Conservation (phyloP, 495 filamentous ascomycete genomes). For the Aspergillus cavernicola region DNA sequence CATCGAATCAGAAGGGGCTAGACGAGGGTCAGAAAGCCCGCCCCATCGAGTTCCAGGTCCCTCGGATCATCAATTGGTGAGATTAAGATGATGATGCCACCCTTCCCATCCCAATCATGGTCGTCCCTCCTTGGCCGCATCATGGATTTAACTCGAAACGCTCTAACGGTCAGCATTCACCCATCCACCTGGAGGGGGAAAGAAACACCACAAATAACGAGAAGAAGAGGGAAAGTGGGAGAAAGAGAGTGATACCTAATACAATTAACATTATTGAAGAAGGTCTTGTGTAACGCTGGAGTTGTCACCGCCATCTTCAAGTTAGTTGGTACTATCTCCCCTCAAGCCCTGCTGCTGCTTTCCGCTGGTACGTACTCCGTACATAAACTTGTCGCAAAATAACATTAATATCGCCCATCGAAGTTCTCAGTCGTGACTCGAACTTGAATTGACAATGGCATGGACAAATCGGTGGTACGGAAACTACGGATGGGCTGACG, state of each 20-base stretch:
- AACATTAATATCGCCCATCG: too few species aligned
- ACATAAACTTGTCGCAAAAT: too few species aligned
- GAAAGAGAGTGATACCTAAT: background rate
- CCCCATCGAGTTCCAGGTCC: slow-evolving; percentile 21
- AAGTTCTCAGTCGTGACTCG: too few species aligned
- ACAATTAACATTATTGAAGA: too few species aligned
- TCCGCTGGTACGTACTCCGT: too few species aligned
- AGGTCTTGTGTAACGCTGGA: slow-evolving; percentile 17
- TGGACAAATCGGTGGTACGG: slow-evolving; percentile 11
- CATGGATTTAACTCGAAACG: slow-evolving; percentile 47
- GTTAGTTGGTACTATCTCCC: slow-evolving; percentile 6
- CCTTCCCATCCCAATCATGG: slow-evolving; percentile 6
- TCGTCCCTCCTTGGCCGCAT: slow-evolving; percentile 24
- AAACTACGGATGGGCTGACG: slow-evolving; percentile 18
- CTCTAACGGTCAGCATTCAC: slow-evolving; percentile 32
- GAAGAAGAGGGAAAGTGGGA: background rate
- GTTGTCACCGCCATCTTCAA: slow-evolving; percentile 4
- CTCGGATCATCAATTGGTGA: slow-evolving; percentile 5
- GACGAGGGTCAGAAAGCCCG: slow-evolving; percentile 1
- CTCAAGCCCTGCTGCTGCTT: slow-evolving; percentile 16
- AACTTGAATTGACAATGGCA: background rate
- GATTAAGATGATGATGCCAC: slow-evolving; percentile 12
- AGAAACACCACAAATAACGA: background rate
- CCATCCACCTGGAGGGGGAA: too few species aligned
- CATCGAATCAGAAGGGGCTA: slow-evolving; percentile 17